Conservation (phyloP, 2,329 filamentous ascomycete species). For the Fusarium sp. region DNA sequence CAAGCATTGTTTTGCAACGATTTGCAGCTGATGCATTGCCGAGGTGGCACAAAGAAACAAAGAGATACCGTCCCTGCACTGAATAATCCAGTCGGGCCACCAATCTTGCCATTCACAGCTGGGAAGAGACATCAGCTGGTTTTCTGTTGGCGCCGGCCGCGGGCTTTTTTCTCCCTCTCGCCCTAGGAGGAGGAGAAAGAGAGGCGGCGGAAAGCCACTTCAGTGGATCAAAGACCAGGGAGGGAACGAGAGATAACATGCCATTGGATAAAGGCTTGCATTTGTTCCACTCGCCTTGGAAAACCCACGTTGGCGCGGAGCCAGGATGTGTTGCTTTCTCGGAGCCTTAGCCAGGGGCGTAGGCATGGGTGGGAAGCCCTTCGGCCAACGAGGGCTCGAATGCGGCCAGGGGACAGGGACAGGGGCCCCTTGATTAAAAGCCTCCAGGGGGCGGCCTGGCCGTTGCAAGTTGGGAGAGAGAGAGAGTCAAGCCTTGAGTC, state of each 20-base stretch:
- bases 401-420: constrained; percentile 12
- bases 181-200: constrained; percentile 6
- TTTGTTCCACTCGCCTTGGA: constrained; percentile 4
- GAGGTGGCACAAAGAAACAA: not conserved
- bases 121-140: constrained; percentile 25
- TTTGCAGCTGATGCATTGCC: not conserved
- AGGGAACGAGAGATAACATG: constrained; percentile 3
- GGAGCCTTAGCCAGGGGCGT: constrained; percentile 37
- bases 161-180: constrained; percentile 21
- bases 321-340: constrained; percentile 35
- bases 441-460: constrained; percentile 24
- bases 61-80: not conserved
- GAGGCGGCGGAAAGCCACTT: constrained; percentile 18
- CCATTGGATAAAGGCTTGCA: constrained; percentile 24
- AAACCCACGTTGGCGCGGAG: constrained; percentile 25
- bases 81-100: constrained; percentile 16
- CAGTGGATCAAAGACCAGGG: constrained; percentile 30
- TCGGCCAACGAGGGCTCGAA: constrained; percentile 13
- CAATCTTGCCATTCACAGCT: constrained; percentile 19
- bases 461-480: constrained; percentile 24
- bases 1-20: not conserved
- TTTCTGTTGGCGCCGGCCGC: constrained; percentile 32
- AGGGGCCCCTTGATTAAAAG: constrained; percentile 11
- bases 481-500: not conserved
- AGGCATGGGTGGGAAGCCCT: not conserved